phyloP scores from a whole-genome alignment of 345 rosid species.

The Rhodamnia rubescens region DNA sequence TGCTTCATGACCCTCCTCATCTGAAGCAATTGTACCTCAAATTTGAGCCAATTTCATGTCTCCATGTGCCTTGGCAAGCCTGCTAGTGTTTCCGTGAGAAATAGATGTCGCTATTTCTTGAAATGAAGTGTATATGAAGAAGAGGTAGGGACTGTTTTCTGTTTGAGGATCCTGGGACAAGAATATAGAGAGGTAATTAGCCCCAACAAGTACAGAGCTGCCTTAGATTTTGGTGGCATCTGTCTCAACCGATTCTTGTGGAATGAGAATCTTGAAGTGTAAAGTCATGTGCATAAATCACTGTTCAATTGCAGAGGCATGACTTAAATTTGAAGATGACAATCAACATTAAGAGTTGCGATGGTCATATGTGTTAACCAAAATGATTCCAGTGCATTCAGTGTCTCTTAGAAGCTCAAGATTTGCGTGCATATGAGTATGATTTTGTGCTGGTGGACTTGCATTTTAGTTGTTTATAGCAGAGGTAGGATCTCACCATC shows the following conservation, averaged over 20 bases:
- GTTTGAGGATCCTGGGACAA: constrained; percentile 55
- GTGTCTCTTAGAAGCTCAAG: not conserved
- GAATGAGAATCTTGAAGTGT: not conserved
- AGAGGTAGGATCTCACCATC: constrained; percentile 31
- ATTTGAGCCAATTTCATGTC: constrained; percentile 70
- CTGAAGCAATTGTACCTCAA: constrained; percentile 85
- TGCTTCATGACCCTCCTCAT: constrained; percentile 82
- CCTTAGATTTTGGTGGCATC: not conserved
- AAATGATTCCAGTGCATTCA: not conserved
- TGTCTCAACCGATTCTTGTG: not conserved
- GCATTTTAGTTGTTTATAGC: not conserved
- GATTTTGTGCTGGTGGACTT: not conserved
- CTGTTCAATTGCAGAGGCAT: not conserved
- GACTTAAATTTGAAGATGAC: not conserved
- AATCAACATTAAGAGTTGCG: not conserved
- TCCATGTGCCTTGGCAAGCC: constrained; percentile 69
- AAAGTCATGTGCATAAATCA: not conserved
- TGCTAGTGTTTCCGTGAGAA: constrained; percentile 88
- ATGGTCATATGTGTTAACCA: not conserved
- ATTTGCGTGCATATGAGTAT: not conserved
- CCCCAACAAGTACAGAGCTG: not conserved
- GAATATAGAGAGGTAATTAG: not conserved
- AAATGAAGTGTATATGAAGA: constrained; percentile 82
- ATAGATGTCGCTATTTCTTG: constrained; percentile 90
- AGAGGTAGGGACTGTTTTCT: constrained; percentile 77